Evolutionary conservation across 2,329 filamentous ascomycete genomes (phyloP).

Genomic region (Westerdykella sp.): DNA sequence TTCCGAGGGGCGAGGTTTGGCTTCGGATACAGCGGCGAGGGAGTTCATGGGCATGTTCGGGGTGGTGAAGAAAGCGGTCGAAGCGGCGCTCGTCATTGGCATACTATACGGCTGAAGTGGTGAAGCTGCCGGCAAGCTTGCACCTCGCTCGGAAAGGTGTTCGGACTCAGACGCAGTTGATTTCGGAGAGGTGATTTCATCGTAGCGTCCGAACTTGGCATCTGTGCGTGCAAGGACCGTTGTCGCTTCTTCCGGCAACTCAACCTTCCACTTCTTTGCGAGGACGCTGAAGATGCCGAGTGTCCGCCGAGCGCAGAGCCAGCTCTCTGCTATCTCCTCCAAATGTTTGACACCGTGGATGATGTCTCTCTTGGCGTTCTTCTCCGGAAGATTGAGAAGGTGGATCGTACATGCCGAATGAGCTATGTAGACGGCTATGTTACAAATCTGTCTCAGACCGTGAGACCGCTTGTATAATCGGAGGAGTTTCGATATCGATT

Average conservation of each 20-base stretch:
- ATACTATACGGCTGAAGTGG: conserved; percentile 27
- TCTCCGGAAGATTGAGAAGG: conserved; percentile 85
- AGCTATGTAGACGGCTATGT: conserved; percentile 91
- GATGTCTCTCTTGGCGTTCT: conserved; percentile 82
- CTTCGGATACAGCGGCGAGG: conserved; percentile 6
- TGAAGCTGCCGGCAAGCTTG: conserved; percentile 3
- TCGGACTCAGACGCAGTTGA: conserved; percentile 13
- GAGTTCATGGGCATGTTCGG: conserved; percentile 2
- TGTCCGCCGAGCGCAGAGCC: conserved; percentile 82
- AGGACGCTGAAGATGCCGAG: conserved; percentile 79
- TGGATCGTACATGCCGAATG: conserved; percentile 95
- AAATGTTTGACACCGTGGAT: conserved; percentile 85
- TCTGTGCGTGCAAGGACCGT: conserved; percentile 71
- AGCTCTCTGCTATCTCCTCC: conserved; percentile 92
- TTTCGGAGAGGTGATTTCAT: conserved; percentile 25
- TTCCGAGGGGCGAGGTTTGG: conserved; percentile 22
- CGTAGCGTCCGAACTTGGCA: conserved; percentile 66
- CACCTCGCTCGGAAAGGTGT: conserved; percentile 5
- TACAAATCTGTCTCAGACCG: conserved; percentile 87
- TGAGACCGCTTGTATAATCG: conserved; percentile 89
- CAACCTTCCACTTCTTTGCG: conserved; percentile 81
- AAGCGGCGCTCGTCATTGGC: conserved; percentile 17
- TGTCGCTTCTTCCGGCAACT: conserved; percentile 76
- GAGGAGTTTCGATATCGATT: conserved; percentile 87
- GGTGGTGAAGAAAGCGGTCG: conserved; percentile 18